Evolutionary conservation across 352 stramenopile species (phyloP).

Genomic region (Peronospora belbahrii): DNA sequence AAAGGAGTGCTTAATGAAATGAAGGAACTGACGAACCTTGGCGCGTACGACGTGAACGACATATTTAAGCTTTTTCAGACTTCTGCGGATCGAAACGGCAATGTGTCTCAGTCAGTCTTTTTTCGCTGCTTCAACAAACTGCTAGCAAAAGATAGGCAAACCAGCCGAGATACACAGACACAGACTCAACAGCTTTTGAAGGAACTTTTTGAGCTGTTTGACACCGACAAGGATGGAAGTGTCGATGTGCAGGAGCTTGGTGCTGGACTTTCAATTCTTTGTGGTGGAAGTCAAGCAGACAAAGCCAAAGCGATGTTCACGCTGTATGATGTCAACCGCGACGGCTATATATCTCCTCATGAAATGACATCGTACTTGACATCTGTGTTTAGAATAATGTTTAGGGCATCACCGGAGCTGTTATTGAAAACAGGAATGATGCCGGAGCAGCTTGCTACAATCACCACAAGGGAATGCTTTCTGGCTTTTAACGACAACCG

Average conservation of each 20-base stretch:
- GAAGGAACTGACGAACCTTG: slow-evolving; percentile 72
- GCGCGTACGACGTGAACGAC: slow-evolving; percentile 77
- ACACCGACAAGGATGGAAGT: slow-evolving; percentile 63
- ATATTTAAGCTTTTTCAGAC: slow-evolving; percentile 84
- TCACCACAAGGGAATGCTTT: slow-evolving; percentile 76
- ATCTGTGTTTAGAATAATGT: slow-evolving; percentile 81
- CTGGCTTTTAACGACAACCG: slow-evolving; percentile 61
- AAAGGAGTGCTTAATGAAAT: slow-evolving; percentile 58
- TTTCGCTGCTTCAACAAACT: slow-evolving; percentile 84
- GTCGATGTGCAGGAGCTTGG: slow-evolving; percentile 85
- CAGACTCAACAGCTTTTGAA: slow-evolving; percentile 48
- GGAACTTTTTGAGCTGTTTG: slow-evolving; percentile 79
- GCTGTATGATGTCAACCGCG: slow-evolving; percentile 76
- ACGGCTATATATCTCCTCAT: slow-evolving; percentile 69
- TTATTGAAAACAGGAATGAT: slow-evolving; percentile 42
- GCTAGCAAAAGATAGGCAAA: slow-evolving; percentile 37
- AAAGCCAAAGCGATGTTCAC: slow-evolving; percentile 76
- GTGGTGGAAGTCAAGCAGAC: slow-evolving; percentile 60
- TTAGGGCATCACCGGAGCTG: slow-evolving; percentile 69
- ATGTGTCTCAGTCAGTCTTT: slow-evolving; percentile 57
- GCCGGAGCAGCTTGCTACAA: slow-evolving; percentile 56
- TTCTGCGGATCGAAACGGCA: slow-evolving; percentile 52
- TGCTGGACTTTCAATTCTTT: slow-evolving; percentile 83
- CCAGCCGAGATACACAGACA: slow-evolving; percentile 31
- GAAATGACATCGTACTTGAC: slow-evolving; percentile 84